Base-by-base conservation (phyloP, 331 rosid genomes). In the Arachis monticola region DNA sequence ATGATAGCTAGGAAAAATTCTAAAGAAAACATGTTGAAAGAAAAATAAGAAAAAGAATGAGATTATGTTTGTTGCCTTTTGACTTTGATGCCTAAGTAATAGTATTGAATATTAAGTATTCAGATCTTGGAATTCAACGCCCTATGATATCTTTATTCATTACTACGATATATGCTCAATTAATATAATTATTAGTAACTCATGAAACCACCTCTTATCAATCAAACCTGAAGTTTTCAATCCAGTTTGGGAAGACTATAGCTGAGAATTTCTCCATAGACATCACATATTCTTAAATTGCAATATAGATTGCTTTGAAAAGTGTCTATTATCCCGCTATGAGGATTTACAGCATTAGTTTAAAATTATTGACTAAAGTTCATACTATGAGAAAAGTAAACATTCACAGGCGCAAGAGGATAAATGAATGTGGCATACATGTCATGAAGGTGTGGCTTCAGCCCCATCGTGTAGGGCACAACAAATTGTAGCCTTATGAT, bases 401-500 rank as follows among this genome's bases (percentile, higher is more conserved):
- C 62, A 56, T 47, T 70, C 45, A 70, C 44, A 48, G 42, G 59
- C n/a, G 60, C 58, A 48, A 45, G 12, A 47, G 51, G 3, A 52
- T 50, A 52, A 70, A 22, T 32, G 58, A 70, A 14, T 0, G 10
- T 31, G 53, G 50, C 17, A 42, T 60, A 9, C 13, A 47, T 44
- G 68, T 92, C 84, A 95, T 8, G 85, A 74, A 5, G 91, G 8
- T 17, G 89, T 72, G 30, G 96, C 89, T 77, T 95, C 98, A 14
- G 99, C 98, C 52, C 99, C 99, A 67, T 95, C 99, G 46, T 95
- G 97, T 10, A 92, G 91, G 46, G 99, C 99, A 85, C 98, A 92
- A 59, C 98, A 92, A 84, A 90, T 80, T 42, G 98, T 89, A 38
- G 98, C 97, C 78, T 95, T 95, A 81, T 92, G 99, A 82, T 95